Percentiles rank a stretch among this genome's conserved stretches.
Conservation (phyloP, 2,329 filamentous ascomycete species). For the Beauveria medogensis region DNA sequence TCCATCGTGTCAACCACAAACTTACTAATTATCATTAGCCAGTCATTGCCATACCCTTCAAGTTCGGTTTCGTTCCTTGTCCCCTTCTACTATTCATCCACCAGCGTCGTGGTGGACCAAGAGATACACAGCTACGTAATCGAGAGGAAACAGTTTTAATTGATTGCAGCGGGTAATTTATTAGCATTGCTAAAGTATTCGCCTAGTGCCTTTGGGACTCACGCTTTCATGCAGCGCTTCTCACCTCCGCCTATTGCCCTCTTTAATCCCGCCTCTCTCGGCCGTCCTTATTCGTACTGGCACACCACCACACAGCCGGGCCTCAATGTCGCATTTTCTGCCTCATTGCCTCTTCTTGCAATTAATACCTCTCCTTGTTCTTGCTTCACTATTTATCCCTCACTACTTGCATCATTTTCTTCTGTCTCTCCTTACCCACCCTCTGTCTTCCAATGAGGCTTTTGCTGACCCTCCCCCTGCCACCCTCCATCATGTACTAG, state of each 20-base stretch:
- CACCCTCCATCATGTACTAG: neutral
- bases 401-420: neutral
- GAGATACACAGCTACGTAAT: neutral
- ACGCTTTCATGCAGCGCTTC: neutral
- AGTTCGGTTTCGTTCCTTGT: neutral
- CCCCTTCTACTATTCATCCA: neutral
- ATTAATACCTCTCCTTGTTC: neutral
- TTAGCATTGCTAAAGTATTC: neutral
- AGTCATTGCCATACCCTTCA: neutral
- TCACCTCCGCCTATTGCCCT: neutral
- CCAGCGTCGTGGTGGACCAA: neutral
- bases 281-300: neutral
- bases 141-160: neutral
- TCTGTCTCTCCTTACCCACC: neutral
- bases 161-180: neutral
- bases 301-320: neutral
- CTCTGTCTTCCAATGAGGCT: constrained; percentile 4
- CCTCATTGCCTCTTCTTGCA: neutral
- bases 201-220: too few species aligned
- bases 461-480: constrained; percentile 5
- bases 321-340: neutral
- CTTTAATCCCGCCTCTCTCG: neutral
- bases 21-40: neutral
- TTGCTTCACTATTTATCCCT: neutral
- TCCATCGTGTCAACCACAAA: constrained; percentile 16